A percentile compares a stretch with the other conserved stretches of the same genome.
phyloP scores from a whole-genome alignment of 257 asterid species.

The Gentiana macrophylla region DNA sequence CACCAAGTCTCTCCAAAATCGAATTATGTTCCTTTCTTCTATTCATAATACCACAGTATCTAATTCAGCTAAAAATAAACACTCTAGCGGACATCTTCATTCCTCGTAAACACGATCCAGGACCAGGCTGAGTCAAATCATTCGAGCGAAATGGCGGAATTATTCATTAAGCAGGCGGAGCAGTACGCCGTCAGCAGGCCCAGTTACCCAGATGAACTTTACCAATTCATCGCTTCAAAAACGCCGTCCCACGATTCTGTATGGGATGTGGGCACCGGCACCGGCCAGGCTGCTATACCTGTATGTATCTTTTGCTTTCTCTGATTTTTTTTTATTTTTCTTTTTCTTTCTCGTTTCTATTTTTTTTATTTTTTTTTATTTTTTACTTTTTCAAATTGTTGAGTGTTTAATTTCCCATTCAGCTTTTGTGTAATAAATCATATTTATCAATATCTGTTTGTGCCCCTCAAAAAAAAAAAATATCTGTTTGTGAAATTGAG shows the following conservation, averaged over 20 bases:
- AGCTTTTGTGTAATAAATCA: no score
- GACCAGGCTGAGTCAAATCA: no score
- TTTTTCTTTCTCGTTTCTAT: not conserved
- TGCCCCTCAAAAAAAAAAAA: no score
- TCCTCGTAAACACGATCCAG: no score
- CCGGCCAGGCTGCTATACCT: conserved; percentile 52
- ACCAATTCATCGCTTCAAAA: conserved; percentile 43
- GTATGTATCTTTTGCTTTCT: conserved; percentile 16
- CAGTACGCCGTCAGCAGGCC: conserved; percentile 35
- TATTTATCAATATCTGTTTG: no score
- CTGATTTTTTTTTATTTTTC: not conserved
- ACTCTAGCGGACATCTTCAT: no score
- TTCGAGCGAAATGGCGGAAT: conserved; percentile 29
- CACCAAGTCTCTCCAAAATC: no score
- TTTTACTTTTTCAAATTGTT: not conserved
- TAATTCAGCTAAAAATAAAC: no score
- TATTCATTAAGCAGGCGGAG: conserved; percentile 43
- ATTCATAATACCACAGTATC: no score
- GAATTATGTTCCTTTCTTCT: no score
- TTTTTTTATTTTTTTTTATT: not conserved
- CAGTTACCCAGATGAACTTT: conserved; percentile 40
- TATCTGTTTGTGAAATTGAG: no score
- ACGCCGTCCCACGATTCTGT: conserved; percentile 41
- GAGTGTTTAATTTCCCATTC: no score
- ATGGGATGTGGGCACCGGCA: conserved; percentile 70